These are phyloP conservation scores for Mortierella sp. DNA, from an alignment of 371 early-diverging fungal genomes.

Conservation along the genomic window DNA sequence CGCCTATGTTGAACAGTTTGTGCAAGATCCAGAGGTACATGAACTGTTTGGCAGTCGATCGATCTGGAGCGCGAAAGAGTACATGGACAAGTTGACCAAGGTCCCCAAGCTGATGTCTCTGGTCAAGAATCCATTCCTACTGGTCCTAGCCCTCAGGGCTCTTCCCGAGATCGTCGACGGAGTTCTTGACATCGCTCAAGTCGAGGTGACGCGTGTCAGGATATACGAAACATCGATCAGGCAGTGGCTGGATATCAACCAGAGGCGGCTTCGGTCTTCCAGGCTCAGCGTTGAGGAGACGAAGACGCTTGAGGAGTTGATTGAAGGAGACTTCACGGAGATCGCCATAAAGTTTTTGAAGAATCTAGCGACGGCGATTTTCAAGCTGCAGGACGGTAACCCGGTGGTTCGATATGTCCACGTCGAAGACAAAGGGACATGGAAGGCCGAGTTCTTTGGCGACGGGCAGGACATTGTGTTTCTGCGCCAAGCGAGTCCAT, in stretches of 20 bases:
- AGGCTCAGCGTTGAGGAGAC: background rate
- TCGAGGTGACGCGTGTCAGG: background rate
- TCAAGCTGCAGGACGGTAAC: background rate
- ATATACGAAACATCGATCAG: background rate
- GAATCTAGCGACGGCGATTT: background rate
- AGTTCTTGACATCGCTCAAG: background rate
- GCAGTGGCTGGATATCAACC: background rate
- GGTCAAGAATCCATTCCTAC: slow-evolving; percentile 18
- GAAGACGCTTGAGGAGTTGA: background rate
- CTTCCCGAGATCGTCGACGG: background rate
- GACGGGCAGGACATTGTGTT: background rate
- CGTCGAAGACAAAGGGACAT: background rate
- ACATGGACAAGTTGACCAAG: background rate
- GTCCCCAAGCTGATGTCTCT: slow-evolving; percentile 17
- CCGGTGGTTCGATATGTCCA: background rate
- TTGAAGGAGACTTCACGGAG: background rate
- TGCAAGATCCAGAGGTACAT: background rate
- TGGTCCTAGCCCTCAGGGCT: background rate
- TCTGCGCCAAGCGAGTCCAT: background rate
- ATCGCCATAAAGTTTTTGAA: background rate
- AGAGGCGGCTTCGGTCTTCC: background rate
- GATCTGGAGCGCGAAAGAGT: background rate
- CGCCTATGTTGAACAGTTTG: slow-evolving; percentile 15
- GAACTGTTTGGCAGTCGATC: background rate
- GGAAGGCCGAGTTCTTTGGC: background rate